Percentiles rank a stretch among this genome's conserved stretches.
Evolutionary conservation across 129 eudicot genomes (phyloP).

Genomic region (Lactuca sativa): DNA sequence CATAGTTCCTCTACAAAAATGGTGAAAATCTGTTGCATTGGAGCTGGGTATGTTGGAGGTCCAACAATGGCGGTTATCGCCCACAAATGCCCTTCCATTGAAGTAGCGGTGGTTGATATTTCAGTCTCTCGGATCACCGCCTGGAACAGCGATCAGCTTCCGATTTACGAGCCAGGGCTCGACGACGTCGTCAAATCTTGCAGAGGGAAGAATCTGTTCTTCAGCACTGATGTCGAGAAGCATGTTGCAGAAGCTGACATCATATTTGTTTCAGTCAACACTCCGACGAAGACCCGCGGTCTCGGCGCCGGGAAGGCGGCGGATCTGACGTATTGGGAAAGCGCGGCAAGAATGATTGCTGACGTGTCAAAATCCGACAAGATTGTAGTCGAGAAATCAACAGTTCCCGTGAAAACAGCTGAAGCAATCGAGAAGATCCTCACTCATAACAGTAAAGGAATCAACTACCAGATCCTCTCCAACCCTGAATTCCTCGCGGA

Average conservation of each 20-base stretch:
- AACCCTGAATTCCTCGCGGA: conserved; percentile 77
- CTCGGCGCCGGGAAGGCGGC: conserved; percentile 81
- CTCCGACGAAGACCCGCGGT: conserved; percentile 69
- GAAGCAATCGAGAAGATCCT: conserved; percentile 75
- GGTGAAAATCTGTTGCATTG: conserved; percentile 79
- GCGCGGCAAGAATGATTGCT: conserved; percentile 80
- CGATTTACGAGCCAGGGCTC: conserved; percentile 74
- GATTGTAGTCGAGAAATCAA: conserved; percentile 68
- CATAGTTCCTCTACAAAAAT: conserved; percentile 30
- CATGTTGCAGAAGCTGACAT: conserved; percentile 75
- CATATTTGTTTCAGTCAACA: conserved; percentile 66
- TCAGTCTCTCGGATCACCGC: conserved; percentile 60
- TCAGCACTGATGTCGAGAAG: conserved; percentile 65
- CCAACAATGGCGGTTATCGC: conserved; percentile 77
- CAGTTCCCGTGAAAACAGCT: conserved; percentile 70
- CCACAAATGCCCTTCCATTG: conserved; percentile 51
- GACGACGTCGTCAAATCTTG: conserved; percentile 70
- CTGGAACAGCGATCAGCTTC: conserved; percentile 68
- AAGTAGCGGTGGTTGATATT: conserved; percentile 66
- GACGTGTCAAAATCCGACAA: conserved; percentile 66
- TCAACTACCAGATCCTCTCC: conserved; percentile 65
- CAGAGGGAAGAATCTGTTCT: conserved; percentile 63
- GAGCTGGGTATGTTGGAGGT: conserved; percentile 80
- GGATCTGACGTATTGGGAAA: conserved; percentile 71
- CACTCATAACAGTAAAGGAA: conserved; percentile 75